These are phyloP conservation scores for Pterocarpus macrocarpus DNA, from an alignment of 306 rosid species.

Conservation along the genomic window DNA sequence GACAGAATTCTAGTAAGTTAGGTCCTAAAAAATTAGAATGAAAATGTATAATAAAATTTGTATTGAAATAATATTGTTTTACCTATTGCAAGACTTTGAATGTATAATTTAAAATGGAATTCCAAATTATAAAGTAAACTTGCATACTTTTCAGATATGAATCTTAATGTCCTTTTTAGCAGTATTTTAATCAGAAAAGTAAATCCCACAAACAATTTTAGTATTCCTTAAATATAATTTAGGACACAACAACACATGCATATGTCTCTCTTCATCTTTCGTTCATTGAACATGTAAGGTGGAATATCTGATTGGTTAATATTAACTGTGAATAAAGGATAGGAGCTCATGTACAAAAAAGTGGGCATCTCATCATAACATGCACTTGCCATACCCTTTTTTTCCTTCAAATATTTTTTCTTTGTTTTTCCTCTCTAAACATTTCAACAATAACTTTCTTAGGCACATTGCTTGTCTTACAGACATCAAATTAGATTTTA, in stretches of 20 bases:
- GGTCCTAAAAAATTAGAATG: conserved; percentile 6
- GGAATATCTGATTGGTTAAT: conserved; percentile 49
- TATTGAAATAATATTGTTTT: neutral
- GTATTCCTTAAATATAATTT: neutral
- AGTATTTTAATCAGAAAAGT: conserved; percentile 36
- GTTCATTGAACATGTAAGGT: conserved; percentile 48
- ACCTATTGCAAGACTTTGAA: neutral
- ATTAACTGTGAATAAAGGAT: conserved; percentile 43
- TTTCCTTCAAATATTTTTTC: neutral
- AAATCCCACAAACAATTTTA: conserved; percentile 40
- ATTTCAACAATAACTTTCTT: conserved; percentile 18
- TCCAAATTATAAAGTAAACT: neutral
- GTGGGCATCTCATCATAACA: conserved; percentile 53
- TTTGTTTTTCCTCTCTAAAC: neutral
- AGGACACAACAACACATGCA: conserved; percentile 52
- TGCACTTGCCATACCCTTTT: conserved; percentile 31
- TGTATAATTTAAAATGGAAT: neutral
- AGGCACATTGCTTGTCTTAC: conserved; percentile 47
- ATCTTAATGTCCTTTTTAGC: neutral
- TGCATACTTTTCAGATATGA: conserved; percentile 13
- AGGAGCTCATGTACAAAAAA: conserved; percentile 38
- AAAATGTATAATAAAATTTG: neutral
- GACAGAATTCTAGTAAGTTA: conserved; percentile 14
- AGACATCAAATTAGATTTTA: conserved; percentile 38
- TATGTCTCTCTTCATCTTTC: conserved; percentile 42